Evolutionary conservation across 2,329 filamentous ascomycete genomes (phyloP), one percentile per base, ranked within the genome.

Genomic region (Aurifilum marmelostoma): DNA sequence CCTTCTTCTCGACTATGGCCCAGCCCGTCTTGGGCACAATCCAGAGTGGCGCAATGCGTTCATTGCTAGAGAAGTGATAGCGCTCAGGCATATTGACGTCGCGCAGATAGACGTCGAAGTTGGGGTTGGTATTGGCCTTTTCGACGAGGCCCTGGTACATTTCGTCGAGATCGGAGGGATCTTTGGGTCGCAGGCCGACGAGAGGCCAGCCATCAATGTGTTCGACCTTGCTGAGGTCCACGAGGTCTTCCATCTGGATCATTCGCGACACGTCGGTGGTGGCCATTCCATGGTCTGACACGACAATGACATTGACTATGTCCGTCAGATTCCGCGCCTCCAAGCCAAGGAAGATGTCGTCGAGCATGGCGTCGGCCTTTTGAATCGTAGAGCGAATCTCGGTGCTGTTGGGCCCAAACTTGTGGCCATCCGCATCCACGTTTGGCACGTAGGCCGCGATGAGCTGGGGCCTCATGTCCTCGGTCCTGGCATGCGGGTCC

Each of bases 281-380:
- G 1, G 96, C 96, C 96, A 99, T 99, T 64, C 96, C 96, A 77
- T 99, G 96, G 77, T 99, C 96, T 0, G 94, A 97, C 2, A 99
- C 95, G n/a, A 99, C 86, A 43, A 99, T 89, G 9, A 99, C 87
- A 73, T 99, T 99, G 76, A 98, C 93, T 70, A 99, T 92, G 27
- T 91, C 78, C 0, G 94, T 97, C 64, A 99, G 81, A 77, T 98
- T 97, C 63, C 96, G 89, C 61, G 86, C 81, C 71, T 94, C 88
- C 0, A 99, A 83, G 0, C 94, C 94, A 1, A 83, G 79, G 75
- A 98, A 91, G 1, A 99, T 81, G 29, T 86, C 79, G 37, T 89
- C 91, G 34, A 99, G 83, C 93, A 98, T 97, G 1, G 79, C 81
- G 78, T 99, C 96, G 1, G 92, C 94, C n/a, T 87, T 81, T 1